Base-by-base conservation (phyloP, 768 basidiomycete species). In the Lactifluus echinatus region DNA sequence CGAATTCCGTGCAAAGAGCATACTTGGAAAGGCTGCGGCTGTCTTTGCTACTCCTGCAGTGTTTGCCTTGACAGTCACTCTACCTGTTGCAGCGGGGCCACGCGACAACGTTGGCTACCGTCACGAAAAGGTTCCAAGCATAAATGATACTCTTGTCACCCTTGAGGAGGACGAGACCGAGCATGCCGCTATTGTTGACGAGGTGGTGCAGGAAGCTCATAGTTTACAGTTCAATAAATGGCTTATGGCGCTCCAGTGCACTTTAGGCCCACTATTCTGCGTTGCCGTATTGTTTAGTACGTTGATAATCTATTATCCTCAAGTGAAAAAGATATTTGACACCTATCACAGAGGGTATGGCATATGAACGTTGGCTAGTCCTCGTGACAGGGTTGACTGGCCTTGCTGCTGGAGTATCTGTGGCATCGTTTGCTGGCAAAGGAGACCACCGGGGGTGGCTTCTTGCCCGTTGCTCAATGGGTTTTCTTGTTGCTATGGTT, bases 1-100 rank as follows among this genome's bases (percentile, higher is more conserved):
- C 54, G 75, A 80, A 49, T 89, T 96, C 69, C 57, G 72, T 26
- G 74, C 77, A 23, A 93, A 95, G 70, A 83, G 84, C 17, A 63
- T 84, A 49, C 63, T 86, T 11, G 87, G 85, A 0, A 83, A 82
- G 71, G 72, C 89, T 29, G 87, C 88, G 0, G 81, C 85, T 0
- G 63, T 95, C 24, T 78, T 96, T 55, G 91, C 93, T 3, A 83
- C 87, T 0, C 95, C 95, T 2, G 91, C 93, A 2, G 83, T 99
- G 2, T 73, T 96, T 69, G 75, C 77, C 3, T 73, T 99, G 48
- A 97, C 94, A 0, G 61, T 98, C 19, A 97, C 95, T 0, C 74
- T 98, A 10, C 93, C 93, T 4, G 94, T 99, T 12, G 91, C 94
- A 17, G 80, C 89, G 28, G 82, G 76, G 10, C 78, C 81, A 3